Percentiles rank a stretch among this genome's conserved stretches.
Evolutionary conservation across 179 eudicot species (phyloP).

Genomic region (Kewa caespitosa): DNA sequence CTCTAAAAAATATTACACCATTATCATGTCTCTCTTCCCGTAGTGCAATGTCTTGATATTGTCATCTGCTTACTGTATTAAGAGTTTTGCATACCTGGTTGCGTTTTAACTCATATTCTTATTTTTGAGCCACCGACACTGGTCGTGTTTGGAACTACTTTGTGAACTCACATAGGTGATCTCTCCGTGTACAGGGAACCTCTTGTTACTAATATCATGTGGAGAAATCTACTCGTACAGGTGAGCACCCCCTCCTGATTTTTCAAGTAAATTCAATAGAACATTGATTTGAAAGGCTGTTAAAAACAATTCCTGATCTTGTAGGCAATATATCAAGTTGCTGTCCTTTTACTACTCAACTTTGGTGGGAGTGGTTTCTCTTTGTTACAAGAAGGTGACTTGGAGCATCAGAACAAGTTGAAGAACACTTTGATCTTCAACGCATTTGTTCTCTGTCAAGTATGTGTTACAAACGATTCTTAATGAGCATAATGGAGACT

Average conservation of each 20-base stretch:
- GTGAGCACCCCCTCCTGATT: conserved; percentile 27
- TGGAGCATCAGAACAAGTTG: conserved; percentile 42
- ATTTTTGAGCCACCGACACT: not conserved
- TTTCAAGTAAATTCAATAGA: not conserved
- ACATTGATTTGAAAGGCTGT: not conserved
- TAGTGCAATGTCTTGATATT: not conserved
- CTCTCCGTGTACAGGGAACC: conserved; percentile 64
- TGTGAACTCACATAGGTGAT: not conserved
- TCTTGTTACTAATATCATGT: conserved; percentile 95
- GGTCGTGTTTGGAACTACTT: not conserved
- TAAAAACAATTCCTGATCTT: conserved; percentile 2
- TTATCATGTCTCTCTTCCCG: not conserved
- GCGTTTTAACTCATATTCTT: not conserved
- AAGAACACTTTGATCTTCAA: conserved; percentile 84
- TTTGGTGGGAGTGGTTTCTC: conserved; percentile 52
- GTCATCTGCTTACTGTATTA: not conserved
- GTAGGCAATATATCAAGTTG: conserved; percentile 85
- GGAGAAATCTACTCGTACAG: conserved; percentile 92
- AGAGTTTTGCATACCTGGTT: not conserved
- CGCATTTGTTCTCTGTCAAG: conserved; percentile 87
- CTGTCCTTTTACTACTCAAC: conserved; percentile 69
- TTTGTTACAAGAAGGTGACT: conserved; percentile 26
- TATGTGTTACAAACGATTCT: conserved; percentile 29
- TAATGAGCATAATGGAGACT: not conserved
- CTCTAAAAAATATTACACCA: too few species aligned